Percentiles rank a stretch among this genome's conserved stretches.
Evolutionary conservation across 2,329 filamentous ascomycete genomes (phyloP).

Genomic region (Furcasterigmium furcatum): DNA sequence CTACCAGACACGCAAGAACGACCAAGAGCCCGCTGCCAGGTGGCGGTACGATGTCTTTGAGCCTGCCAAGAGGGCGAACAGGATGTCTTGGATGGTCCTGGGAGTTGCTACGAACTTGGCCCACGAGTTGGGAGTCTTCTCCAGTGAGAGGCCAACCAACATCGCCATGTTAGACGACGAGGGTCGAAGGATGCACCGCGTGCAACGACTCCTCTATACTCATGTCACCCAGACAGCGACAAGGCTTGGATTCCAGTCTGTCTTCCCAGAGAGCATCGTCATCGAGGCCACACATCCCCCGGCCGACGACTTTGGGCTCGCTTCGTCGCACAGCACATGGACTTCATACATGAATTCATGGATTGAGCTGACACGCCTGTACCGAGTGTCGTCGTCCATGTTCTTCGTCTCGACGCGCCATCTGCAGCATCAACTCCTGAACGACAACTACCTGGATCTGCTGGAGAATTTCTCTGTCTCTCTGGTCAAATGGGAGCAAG

Average conservation of each 20-base stretch:
- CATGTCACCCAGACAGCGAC: conserved; percentile 14
- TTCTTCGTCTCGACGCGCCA: conserved; percentile 15
- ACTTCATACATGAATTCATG: conserved; percentile 14
- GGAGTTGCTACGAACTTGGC: conserved; percentile 14
- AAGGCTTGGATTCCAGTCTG: conserved; percentile 4
- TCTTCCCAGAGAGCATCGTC: conserved; percentile 6
- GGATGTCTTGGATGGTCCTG: conserved; percentile 22
- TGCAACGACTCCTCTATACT: conserved; percentile 14
- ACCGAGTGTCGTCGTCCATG: conserved; percentile 13
- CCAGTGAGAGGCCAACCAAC: background rate
- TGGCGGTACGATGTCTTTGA: conserved; percentile 20
- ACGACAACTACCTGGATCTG: conserved; percentile 13
- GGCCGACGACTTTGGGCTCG: background rate
- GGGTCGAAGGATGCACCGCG: conserved; percentile 2
- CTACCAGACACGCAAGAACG: conserved; percentile 11
- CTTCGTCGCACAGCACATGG: background rate
- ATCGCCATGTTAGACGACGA: background rate
- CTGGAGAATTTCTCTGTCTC: conserved; percentile 13
- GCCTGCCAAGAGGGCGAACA: conserved; percentile 17
- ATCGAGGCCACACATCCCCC: conserved; percentile 1
- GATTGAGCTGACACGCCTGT: conserved; percentile 13
- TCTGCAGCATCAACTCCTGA: conserved; percentile 11
- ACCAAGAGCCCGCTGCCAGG: conserved; percentile 14
- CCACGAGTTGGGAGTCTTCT: conserved; percentile 16
- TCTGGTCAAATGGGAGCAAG: conserved; percentile 11